Conservation (phyloP, 1,284 basidiomycete species). For the Neotropicomus parvogracilis region DNA sequence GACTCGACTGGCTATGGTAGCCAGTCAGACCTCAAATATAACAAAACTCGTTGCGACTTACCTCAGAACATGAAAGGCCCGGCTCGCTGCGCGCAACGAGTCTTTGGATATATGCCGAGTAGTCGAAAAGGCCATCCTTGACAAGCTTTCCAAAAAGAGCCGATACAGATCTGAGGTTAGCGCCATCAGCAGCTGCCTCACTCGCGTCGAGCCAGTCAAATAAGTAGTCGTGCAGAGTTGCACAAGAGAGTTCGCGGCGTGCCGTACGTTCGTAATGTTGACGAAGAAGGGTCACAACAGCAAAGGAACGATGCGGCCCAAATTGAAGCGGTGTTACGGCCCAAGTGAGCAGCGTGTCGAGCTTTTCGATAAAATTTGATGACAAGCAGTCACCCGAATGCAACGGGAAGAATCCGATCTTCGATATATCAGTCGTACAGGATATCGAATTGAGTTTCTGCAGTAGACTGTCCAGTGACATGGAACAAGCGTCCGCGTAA, state of each 20-base stretch:
- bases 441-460: constrained; percentile 82
- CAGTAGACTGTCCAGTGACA: neutral
- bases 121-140: constrained; percentile 75
- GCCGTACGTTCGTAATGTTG: constrained; percentile 65
- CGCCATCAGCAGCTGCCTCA: constrained; percentile 54
- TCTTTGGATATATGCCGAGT: constrained; percentile 79
- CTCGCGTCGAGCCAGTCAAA: constrained; percentile 85
- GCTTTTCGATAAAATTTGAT: constrained; percentile 58
- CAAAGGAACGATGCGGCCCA: constrained; percentile 82
- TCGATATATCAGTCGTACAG: constrained; percentile 62
- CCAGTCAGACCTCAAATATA: neutral
- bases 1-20: constrained; percentile 18
- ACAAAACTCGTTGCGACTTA: constrained; percentile 24
- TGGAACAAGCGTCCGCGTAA: neutral
- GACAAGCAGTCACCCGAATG: constrained; percentile 39
- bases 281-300: constrained; percentile 71
- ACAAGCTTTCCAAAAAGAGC: constrained; percentile 79
- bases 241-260: constrained; percentile 52
- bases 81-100: constrained; percentile 78
- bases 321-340: constrained; percentile 80
- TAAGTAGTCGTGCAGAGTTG: constrained; percentile 65
- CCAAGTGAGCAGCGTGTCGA: constrained; percentile 84
- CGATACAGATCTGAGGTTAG: constrained; percentile 62
- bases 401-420: constrained; percentile 56
- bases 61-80: constrained; percentile 55